Conservation (phyloP, 192 early-diverging fungal genomes). For the Linnemannia hyalina region DNA sequence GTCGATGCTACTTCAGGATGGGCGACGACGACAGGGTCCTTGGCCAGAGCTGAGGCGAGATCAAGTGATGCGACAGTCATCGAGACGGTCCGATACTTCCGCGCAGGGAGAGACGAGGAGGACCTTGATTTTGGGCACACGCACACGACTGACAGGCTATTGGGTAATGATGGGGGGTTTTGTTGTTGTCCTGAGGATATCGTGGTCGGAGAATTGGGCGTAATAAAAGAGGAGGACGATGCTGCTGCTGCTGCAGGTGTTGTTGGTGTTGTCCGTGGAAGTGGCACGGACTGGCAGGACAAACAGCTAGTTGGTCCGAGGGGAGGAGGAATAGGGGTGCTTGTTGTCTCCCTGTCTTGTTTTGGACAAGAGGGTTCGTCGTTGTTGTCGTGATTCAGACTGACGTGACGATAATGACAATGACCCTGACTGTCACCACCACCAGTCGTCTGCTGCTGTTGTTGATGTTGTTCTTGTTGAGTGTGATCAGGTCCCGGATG, state of each 20-base stretch:
- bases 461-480: background rate
- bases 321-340: constrained; percentile 13
- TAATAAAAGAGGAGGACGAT: background rate
- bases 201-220: background rate
- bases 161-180: background rate
- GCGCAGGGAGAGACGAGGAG: constrained; percentile 5
- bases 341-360: background rate
- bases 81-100: constrained; percentile 25
- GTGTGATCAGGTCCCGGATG: background rate
- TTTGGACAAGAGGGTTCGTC: background rate
- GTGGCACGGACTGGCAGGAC: constrained; percentile 17
- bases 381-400: background rate
- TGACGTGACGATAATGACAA: background rate
- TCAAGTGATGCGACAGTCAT: constrained; percentile 31
- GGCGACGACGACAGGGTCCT: background rate
- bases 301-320: constrained; percentile 10
- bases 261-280: background rate
- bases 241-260: background rate
- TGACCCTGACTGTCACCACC: background rate
- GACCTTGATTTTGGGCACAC: constrained; percentile 1
- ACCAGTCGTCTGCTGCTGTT: background rate
- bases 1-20: background rate
- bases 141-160: background rate
- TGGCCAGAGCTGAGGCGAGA: constrained; percentile 7
- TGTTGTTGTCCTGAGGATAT: background rate